Conservation (phyloP, 306 rosid genomes). For the Lathyrus tuberosus region DNA sequence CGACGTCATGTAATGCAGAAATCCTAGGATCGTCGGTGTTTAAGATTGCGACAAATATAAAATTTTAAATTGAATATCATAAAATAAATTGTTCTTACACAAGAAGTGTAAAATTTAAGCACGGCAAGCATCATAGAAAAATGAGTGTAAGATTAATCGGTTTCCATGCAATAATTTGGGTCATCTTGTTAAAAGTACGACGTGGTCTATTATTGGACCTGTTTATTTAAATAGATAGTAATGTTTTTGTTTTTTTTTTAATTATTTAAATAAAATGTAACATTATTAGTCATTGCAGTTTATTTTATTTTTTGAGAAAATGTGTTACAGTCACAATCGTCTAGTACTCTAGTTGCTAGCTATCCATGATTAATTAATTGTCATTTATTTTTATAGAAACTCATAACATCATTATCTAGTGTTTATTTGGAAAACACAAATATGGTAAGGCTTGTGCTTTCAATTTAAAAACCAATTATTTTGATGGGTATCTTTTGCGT, state of each 20-base stretch:
- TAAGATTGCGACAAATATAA: too few species aligned
- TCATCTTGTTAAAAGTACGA: neutral
- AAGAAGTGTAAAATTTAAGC: constrained; percentile 22
- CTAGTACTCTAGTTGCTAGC: constrained; percentile 24
- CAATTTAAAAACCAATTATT: neutral
- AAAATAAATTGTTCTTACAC: constrained; percentile 1
- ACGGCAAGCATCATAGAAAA: constrained; percentile 33
- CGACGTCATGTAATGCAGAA: too few species aligned
- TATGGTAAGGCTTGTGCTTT: neutral
- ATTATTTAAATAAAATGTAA: too few species aligned
- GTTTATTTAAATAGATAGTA: too few species aligned
- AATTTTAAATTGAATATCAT: too few species aligned
- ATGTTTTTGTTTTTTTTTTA: too few species aligned
- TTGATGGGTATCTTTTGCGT: constrained; percentile 51
- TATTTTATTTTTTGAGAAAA: neutral
- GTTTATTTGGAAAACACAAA: constrained; percentile 31
- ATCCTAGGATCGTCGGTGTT: too few species aligned
- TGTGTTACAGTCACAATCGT: constrained; percentile 11
- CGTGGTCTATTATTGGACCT: too few species aligned
- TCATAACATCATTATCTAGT: constrained; percentile 37
- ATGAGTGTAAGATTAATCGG: neutral
- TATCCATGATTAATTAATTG: constrained; percentile 29
- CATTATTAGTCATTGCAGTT: neutral
- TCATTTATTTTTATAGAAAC: neutral
- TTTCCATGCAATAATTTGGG: neutral